Percentiles rank a stretch among this genome's conserved stretches.
These are phyloP conservation scores for Ophiostoma angusticollis DNA, from an alignment of 2,329 filamentous ascomycete genomes.

Conservation along the genomic window DNA sequence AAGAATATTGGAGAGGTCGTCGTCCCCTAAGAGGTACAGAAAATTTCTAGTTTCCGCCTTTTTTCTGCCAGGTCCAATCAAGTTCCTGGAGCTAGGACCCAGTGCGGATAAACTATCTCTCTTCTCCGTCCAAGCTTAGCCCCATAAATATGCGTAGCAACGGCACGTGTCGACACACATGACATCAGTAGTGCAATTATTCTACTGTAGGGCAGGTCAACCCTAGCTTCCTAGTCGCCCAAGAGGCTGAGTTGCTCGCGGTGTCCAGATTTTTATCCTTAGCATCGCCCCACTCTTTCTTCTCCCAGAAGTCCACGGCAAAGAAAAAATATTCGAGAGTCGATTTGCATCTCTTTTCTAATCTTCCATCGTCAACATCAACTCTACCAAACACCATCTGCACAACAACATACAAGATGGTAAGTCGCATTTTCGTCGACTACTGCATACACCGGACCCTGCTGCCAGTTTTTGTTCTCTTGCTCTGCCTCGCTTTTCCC, in stretches of 20 bases:
- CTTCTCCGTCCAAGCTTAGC: background rate
- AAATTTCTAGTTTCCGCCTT: conserved; percentile 10
- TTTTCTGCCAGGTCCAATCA: conserved; percentile 12
- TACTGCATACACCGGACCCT: too few species aligned
- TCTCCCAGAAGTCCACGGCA: conserved; percentile 2
- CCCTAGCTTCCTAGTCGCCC: conserved; percentile 11
- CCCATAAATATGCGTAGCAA: background rate
- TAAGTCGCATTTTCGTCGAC: conserved; percentile 12
- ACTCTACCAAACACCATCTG: conserved; percentile 11
- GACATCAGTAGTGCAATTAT: background rate
- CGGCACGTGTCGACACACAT: conserved; percentile 5
- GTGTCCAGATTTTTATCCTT: conserved; percentile 7
- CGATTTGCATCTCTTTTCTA: conserved; percentile 8
- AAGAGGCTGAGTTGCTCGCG: conserved; percentile 1
- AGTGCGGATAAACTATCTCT: conserved; percentile 9
- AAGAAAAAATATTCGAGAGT: conserved; percentile 14
- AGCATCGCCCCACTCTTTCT: conserved; percentile 7
- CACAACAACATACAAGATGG: conserved; percentile 14
- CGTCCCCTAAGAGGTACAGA: conserved; percentile 8
- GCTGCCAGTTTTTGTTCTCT: background rate
- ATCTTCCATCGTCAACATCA: conserved; percentile 8
- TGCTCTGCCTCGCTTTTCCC: background rate
- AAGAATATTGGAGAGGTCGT: conserved; percentile 9
- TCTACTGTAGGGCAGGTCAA: conserved; percentile 10
- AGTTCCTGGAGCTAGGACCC: background rate